These are phyloP conservation scores for Stachybotrys chartarum DNA, from an alignment of 2,329 filamentous ascomycete genomes.

Conservation along the genomic window DNA sequence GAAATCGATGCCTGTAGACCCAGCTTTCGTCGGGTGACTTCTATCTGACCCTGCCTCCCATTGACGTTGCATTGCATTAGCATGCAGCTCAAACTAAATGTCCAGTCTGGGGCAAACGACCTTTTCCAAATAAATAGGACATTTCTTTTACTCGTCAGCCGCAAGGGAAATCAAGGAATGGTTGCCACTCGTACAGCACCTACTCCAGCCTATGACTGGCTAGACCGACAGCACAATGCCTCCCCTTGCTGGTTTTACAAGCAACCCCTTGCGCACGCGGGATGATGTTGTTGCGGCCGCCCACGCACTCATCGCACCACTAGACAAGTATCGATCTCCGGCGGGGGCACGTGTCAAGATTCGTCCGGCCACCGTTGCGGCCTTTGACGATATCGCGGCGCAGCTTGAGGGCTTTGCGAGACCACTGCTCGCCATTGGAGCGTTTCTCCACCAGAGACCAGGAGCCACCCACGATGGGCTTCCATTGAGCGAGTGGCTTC, in stretches of 20 bases:
- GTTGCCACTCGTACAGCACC: not conserved
- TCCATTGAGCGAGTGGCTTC: slow-evolving; percentile 16
- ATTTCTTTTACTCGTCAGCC: too few species aligned
- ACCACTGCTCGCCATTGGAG: slow-evolving; percentile 27
- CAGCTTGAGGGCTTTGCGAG: slow-evolving; percentile 38
- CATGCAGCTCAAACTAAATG: too few species aligned
- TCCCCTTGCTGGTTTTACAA: slow-evolving; percentile 29
- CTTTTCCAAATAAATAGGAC: too few species aligned
- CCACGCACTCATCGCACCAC: slow-evolving; percentile 23
- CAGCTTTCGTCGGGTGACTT: too few species aligned
- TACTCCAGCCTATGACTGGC: not conserved
- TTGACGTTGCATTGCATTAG: too few species aligned
- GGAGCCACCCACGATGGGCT: slow-evolving; percentile 16
- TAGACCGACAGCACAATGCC: slow-evolving; percentile 28
- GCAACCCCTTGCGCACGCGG: slow-evolving; percentile 29
- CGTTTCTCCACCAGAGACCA: slow-evolving; percentile 28
- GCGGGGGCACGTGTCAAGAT: slow-evolving; percentile 26
- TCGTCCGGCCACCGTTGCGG: slow-evolving; percentile 27
- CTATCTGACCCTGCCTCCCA: too few species aligned
- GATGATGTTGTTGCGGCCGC: slow-evolving; percentile 26
- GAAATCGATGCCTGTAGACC: too few species aligned
- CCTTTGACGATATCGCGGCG: slow-evolving; percentile 36
- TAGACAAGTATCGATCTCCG: slow-evolving; percentile 24
- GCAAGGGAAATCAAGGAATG: too few species aligned
- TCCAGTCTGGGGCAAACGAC: too few species aligned